Base-by-base conservation (phyloP, 2,329 filamentous ascomycete genomes). In the Trichoderma hamatum region DNA sequence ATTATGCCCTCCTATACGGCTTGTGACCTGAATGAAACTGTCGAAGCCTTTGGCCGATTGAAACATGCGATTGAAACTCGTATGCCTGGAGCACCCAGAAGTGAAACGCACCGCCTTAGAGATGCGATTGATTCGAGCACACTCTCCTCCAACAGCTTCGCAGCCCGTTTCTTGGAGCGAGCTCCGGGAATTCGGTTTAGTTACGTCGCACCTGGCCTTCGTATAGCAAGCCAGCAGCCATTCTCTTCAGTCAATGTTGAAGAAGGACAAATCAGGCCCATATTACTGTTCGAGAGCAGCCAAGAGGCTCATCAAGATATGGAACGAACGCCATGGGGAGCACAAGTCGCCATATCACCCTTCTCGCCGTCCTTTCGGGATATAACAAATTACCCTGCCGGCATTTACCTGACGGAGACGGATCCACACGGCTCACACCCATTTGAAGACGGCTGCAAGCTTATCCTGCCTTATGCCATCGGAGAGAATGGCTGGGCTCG, bases 401-500 rank as follows among this genome's bases (percentile, higher is more conserved):
- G 64, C 5, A 5, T 67, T 2, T 67, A 67, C 59, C 54, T 67
- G 10, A 59, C 64, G 9, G 64, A 59, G 64, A 36, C 64, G 39
- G 54, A 59, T 36, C 54, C 64, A 7, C 52, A 67, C 21, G 39
- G 64, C 39, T 19, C 39, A 26, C 54, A 67, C 51, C 64, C 64
- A 5, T 67, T 67, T 36, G 64, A 67, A 59, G 64, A 67, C 16
- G 64, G 64, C 54, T 67, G 64, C 54, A 59, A 49, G 64, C 54
- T 67, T 26, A 67, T 67, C 55, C 14, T 67, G 5, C 64, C 64
- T 19, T 59, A 51, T 14, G 21, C 64, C 13, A 67, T 67, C 16
- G 64, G 64, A 28, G 36, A 16, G n/a, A 24, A 58, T 24, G 64
- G 64, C 9, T 67, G 64, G 64, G 64, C 54, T 67, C 64, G 64